A percentile compares a stretch with the other conserved stretches of the same genome.
Conservation (phyloP, 805 yeast genomes). For the Soucietia sequanensis region DNA sequence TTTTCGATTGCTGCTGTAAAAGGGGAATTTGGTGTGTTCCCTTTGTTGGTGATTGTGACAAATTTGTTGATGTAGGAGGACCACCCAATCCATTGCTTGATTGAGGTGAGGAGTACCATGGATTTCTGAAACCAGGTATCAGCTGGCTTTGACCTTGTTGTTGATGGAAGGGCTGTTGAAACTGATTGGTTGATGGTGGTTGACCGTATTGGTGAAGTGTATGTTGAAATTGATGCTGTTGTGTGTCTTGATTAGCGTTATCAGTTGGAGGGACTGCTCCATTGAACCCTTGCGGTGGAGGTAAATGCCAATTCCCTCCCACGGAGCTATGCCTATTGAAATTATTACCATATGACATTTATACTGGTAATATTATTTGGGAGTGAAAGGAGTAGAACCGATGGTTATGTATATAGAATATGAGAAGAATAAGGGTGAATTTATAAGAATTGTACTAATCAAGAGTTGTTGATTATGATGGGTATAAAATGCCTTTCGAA, state of each 20-base stretch:
- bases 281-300: slow-evolving; percentile 26
- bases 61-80: slow-evolving; percentile 4
- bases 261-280: slow-evolving; percentile 4
- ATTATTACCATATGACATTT: slow-evolving; percentile 32
- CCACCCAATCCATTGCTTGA: slow-evolving; percentile 6
- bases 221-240: slow-evolving; percentile 1
- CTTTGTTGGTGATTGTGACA: slow-evolving; percentile 28
- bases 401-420: neutral
- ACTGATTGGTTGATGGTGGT: slow-evolving; percentile 5
- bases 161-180: slow-evolving; percentile 9
- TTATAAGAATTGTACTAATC: too few species aligned
- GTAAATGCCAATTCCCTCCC: slow-evolving; percentile 38
- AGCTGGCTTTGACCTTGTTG: slow-evolving; percentile 10
- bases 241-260: slow-evolving; percentile 4
- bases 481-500: too few species aligned
- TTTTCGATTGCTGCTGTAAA: slow-evolving; percentile 26
- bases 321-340: slow-evolving; percentile 37
- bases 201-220: slow-evolving; percentile 8
- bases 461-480: too few species aligned
- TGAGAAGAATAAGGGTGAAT: neutral
- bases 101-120: slow-evolving; percentile 37
- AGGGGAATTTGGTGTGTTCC: slow-evolving; percentile 21
- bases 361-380: too few species aligned
- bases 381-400: neutral
- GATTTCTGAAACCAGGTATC: slow-evolving; percentile 40